Base-by-base conservation (phyloP, 768 basidiomycete genomes). In the Cytidiella melzeri region DNA sequence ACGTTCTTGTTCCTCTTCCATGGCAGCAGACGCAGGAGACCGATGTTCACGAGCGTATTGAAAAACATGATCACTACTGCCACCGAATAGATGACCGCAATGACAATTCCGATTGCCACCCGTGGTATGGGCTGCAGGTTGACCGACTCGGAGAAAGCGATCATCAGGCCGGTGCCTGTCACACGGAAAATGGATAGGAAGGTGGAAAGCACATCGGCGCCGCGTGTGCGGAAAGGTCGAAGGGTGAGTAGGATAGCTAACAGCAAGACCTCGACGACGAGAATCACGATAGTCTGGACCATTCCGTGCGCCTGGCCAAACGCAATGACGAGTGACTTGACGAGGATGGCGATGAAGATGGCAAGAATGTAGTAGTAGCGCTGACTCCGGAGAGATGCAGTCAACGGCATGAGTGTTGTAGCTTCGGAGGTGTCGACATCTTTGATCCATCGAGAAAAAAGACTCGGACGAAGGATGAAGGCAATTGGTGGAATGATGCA, bases 41-140 rank as follows among this genome's bases (percentile, higher is more conserved):
- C 62, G 36, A 61, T 42, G 55, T 64, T 57, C 34, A 60, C 58
- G 25, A 64, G 55, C 15, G 58, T 67, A 59, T 89, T 90, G 59
- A 84, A 55, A 61, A 87, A 76, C 59, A 88, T 72, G 48, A 90
- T 66, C 41, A 93, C 52, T 25, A 87, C 74, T 0, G 87, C 76
- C 34, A 89, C 67, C 12, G 85, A 84, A 62, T 81, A 85, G 30
- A 92, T 72, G 26, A 86, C 78, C 11, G 83, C 80, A 34, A 80
- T 73, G 53, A 91, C 75, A 49, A 87, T 74, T 19, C 91, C 92
- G 48, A 96, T 83, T 27, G 78, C 83, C 1, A 88, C 85, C 18
- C 92, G 79, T 1, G 87, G 83, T 57, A 95, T 95, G 36, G 92
- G 73, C 15, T 73, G 67, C 27, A 93, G 74, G 5, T 72, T 64